Evolutionary conservation across 1,284 basidiomycete species (phyloP), one percentile per base, ranked within the genome.

Genomic region (Boletellus dicymbophilus): DNA sequence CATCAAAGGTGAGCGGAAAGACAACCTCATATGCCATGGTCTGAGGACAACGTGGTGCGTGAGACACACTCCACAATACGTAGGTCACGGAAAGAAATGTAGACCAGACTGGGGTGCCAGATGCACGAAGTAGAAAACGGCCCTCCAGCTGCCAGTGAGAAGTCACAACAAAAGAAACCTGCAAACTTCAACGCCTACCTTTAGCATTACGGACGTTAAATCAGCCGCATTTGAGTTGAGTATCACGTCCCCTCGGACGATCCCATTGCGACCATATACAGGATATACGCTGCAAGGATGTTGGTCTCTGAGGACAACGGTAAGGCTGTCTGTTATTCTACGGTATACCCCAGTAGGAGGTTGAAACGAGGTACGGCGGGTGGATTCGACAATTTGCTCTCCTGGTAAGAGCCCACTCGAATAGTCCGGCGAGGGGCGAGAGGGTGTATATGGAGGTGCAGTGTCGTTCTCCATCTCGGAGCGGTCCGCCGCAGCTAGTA

Each of bases 121-220:
- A 56, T 37, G 11, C 37, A 25, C 58, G 53, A 25, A 67, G 42
- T 25, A 45, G 30, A 40, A 65, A 52, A 5, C 36, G 38, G 5
- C 66, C 63, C 38, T 67, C 60, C n/a, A 70, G 46, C 66, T 69
- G n/a, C n/a, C n/a, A n/a, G n/a, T n/a, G 21, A 31, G n/a, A 34
- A 28, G 23, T 37, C 8, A 22, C 60, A 10, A 56, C 37, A 37
- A 44, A 37, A 16, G 18, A 13, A 41, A 8, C n/a, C 34, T 26
- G 31, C 36, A 18, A 2, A 23, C n/a, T 15, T 26, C 9, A 23
- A 41, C 31, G 3, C 8, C 42, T 37, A 70, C 63, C 63, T 62
- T 66, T 7, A 69, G 23, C 37, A 37, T 28, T 9, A 70, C 61
- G 12, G 59, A 61, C 11, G 30, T 44, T 10, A 65, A 23, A 39